Evolutionary conservation across 1,284 basidiomycete genomes (phyloP), one percentile per base, ranked within the genome.

Genomic region (Golubevia sp.): DNA sequence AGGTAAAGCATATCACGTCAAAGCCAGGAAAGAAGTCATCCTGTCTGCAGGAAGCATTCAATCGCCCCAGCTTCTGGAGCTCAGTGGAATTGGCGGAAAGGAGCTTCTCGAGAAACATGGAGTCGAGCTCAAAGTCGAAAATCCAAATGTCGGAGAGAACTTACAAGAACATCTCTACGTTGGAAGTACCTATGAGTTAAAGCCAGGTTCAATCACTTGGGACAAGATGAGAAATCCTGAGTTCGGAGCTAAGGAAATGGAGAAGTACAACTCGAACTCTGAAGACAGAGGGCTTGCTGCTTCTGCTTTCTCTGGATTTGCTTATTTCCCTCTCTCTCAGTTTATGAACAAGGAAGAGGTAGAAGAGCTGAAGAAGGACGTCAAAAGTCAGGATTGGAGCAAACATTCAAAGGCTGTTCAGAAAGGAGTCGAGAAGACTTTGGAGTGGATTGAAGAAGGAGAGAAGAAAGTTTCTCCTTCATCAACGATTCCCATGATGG

Each of bases 111-210:
- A 66, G 27, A 55, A 63, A 6, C 66, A 66, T 2, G 71, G 69
- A 5, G 57, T 76, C 34, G 25, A 67, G 34, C 63, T 66, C 52
- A 57, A 56, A 3, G n/a, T 76, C 34, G 70, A 71, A 59, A 62
- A 86, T 11, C 83, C 85, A 2, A 82, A 83, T 56, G 87, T 88
- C 8, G 87, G 87, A 2, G 82, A 85, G 67, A 86, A 88, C 67
- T 73, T 88, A 15, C 79, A 79, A 58, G 86, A 87, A 68, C 86
- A 87, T 65, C 70, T 67, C 38, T 79, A 77, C 73, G 69, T 71
- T 8, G 64, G 66, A n/a, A 61, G 56, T 59, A 63, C 68, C 38
- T 77, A 66, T 70, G 75, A 76, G 59, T 65, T 77, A 30, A 70
- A 71, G 30, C 65, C 68, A 2, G 74, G 73, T 27, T 62, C 49